Base-by-base conservation (phyloP, 2,329 filamentous ascomycete species). In the Xylariaceae sp. region DNA sequence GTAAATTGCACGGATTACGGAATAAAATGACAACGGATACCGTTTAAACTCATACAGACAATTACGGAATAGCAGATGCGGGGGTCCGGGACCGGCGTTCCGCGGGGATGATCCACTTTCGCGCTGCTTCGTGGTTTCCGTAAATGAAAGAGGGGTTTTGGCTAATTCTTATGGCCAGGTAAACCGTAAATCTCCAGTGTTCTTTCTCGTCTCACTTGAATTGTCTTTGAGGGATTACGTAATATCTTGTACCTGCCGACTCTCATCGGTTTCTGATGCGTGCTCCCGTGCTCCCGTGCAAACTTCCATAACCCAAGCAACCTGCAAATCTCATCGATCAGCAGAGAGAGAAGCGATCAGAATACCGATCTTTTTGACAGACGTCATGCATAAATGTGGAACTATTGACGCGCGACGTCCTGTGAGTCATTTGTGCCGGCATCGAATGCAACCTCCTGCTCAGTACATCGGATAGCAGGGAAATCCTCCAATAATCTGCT, bases 401-500 rank as follows among this genome's bases (percentile, higher is more conserved):
- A 62, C 61, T 59, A 55, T 63, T 53, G 61, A 66, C 61, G 62
- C 65, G 60, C 64, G 61, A 49, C 48, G 52, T 60, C 18, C 61
- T 69, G 67, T 69, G 67, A 69, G 67, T 69, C 66, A 69, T 67
- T 34, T 49, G 49, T 23, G 49, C 15, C 35, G 45, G 17, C 47
- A 48, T 47, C 15, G n/a, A 52, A 55, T 60, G 62, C 51, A 53
- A 51, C 55, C 45, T 17, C 47, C 57, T 51, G 49, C 44, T 34
- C 45, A 51, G 57, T 45, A 53, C 17, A 15, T 52, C 60, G 57
- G 54, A 44, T 59, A 48, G 52, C 48, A 55, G 56, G 58, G 58
- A 53, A 48, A 11, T 30, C 10, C 53, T 44, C 53, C 56, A 30
- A 64, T 64, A 41, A 41, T 41, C 37, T 65, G 55, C 60, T 53